Base-by-base conservation (phyloP, 805 yeast genomes). In the Saccharomycopsis fibuligera region DNA sequence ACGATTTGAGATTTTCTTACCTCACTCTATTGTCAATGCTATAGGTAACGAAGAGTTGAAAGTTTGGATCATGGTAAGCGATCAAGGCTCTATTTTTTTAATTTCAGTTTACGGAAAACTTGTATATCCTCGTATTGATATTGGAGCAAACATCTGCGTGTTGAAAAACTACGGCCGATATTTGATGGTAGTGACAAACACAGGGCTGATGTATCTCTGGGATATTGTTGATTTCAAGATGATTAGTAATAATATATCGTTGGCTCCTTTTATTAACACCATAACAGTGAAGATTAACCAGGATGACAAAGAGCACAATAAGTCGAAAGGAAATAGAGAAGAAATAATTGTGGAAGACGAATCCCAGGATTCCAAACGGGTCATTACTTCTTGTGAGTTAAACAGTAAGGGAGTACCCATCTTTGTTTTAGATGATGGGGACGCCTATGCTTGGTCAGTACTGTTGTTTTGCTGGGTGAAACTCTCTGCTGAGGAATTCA, bases 121-220 rank as follows among this genome's bases (percentile, higher is more conserved):
- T 19, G 61, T 61, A 49, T 63, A 62, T 35, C 68, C 70, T 2
- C 60, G 71, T 33, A 68, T 71, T 42, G 73, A 70, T 36, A 69
- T 80, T 3, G 76, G 65, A 39, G 70, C 68, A 45, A 73, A 74
- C 31, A 73, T 76, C 33, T 74, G 78, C 42, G 74, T 71, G n/a
- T 47, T 72, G 23, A 63, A 61, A 33, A 59, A 63, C 2, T 56
- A 57, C 22, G 65, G 69, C 8, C 56, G 59, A 14, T 79, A 67
- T 56, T 75, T 81, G 68, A 74, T 75, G 58, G 67, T 74, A 0
- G 56, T 81, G 16, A 76, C 84, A 0, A 69, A 69, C 37, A 64
- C 66, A n/a, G 83, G 81, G 3, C 59, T 75, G 40, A 45, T 79
- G 1, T 72, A 72, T 58, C 62, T 70, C 1, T 81, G 82, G 81